Conservation (phyloP, 331 rosid species). For the Cydonia oblonga region DNA sequence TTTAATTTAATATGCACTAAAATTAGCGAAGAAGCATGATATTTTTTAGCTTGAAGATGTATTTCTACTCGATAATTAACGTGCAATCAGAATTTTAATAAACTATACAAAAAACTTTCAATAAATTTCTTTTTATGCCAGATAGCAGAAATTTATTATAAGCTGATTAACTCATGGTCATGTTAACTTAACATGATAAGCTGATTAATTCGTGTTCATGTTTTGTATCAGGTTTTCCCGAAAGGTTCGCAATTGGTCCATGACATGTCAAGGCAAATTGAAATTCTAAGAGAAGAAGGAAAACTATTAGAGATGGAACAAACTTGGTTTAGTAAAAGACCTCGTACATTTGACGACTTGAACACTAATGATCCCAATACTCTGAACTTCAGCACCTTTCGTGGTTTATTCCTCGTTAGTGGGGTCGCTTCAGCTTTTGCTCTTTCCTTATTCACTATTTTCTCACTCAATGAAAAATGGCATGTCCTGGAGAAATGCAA, state of each 20-base stretch:
- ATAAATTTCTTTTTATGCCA: too few species aligned
- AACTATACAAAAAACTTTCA: neutral
- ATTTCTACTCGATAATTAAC: too few species aligned
- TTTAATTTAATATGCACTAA: too few species aligned
- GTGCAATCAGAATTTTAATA: neutral
- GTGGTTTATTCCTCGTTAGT: constrained; percentile 10
- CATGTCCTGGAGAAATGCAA: too few species aligned
- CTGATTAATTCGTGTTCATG: neutral
- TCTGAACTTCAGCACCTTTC: neutral
- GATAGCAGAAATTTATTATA: too few species aligned
- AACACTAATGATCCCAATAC: neutral
- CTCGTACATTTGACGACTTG: neutral
- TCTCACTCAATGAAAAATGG: neutral
- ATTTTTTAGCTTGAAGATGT: too few species aligned
- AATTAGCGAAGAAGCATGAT: too few species aligned
- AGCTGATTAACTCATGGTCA: neutral
- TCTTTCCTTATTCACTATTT: neutral
- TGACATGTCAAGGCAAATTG: constrained; percentile 13
- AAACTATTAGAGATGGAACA: neutral
- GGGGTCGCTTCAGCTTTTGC: neutral
- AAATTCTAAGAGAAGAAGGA: constrained; percentile 9
- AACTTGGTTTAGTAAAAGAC: neutral
- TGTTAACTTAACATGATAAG: neutral
- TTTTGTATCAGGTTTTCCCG: neutral
- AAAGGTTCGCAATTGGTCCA: constrained; percentile 15